These are phyloP conservation scores for Pseudonitzschia pungens DNA, from an alignment of 108 stramenopile species.

Conservation along the genomic window DNA sequence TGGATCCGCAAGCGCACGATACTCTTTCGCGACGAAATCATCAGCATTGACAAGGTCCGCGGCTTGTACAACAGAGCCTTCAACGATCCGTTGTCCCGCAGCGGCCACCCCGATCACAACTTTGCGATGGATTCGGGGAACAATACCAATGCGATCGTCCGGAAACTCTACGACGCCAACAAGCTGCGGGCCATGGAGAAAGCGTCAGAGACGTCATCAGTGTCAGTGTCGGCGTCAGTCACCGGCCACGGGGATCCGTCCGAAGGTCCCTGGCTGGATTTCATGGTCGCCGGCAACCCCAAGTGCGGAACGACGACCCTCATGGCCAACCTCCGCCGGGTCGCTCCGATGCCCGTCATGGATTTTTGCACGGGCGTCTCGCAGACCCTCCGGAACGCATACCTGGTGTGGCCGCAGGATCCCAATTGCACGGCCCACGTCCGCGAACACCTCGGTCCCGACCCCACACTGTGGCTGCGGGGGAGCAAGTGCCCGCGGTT, in stretches of 20 bases:
- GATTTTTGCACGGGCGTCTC: slow-evolving; percentile 4
- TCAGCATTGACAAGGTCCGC: background rate
- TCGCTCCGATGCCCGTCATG: slow-evolving; percentile 11
- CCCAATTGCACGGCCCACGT: background rate
- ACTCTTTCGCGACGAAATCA: background rate
- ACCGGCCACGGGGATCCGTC: background rate
- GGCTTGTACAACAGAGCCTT: background rate
- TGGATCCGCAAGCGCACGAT: background rate
- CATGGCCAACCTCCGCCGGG: slow-evolving; percentile 6
- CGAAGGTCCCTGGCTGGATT: slow-evolving; percentile 13
- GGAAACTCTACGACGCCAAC: background rate
- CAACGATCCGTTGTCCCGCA: background rate
- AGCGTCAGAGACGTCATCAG: background rate
- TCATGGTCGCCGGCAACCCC: slow-evolving; percentile 9
- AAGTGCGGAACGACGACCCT: slow-evolving; percentile 16
- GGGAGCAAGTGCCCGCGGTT: background rate
- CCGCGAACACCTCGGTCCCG: background rate
- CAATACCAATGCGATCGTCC: background rate
- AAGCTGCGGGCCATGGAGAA: background rate
- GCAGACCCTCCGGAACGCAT: slow-evolving; percentile 7
- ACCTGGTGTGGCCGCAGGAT: slow-evolving; percentile 6
- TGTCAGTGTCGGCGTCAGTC: background rate
- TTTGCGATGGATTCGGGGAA: background rate
- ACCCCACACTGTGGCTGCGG: background rate
- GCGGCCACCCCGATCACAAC: slow-evolving; percentile 8